Percentiles rank a stretch among this genome's conserved stretches.
Conservation (phyloP, 148 eudicot genomes). For the Spergularia marina region DNA sequence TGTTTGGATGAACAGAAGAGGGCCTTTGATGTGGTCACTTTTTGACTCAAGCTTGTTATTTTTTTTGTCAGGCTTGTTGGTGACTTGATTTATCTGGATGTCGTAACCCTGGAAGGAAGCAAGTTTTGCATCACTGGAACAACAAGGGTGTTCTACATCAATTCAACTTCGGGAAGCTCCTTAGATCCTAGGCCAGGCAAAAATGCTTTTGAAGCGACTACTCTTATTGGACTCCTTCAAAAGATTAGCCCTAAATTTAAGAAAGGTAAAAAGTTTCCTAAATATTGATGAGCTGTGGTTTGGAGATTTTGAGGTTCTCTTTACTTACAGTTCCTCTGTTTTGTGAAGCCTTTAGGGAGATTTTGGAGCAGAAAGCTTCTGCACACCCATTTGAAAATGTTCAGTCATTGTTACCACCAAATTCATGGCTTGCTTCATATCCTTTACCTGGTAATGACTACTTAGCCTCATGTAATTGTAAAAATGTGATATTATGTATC, state of each 20-base stretch:
- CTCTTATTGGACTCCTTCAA: slow-evolving; percentile 87
- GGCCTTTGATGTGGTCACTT: background rate
- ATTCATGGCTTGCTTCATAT: slow-evolving; percentile 85
- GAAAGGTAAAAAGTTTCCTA: slow-evolving; percentile 53
- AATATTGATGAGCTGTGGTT: background rate
- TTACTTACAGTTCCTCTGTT: background rate
- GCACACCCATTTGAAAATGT: slow-evolving; percentile 99
- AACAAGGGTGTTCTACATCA: slow-evolving; percentile 72
- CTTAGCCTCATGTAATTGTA: background rate
- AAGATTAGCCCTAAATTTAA: slow-evolving; percentile 87
- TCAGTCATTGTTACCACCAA: slow-evolving; percentile 83
- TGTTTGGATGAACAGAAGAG: background rate
- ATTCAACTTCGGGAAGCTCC: slow-evolving; percentile 58
- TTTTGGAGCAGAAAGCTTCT: slow-evolving; percentile 76
- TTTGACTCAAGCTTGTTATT: slow-evolving; percentile 5
- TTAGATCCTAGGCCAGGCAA: slow-evolving; percentile 83
- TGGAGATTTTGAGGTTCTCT: background rate
- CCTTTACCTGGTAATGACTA: slow-evolving; percentile 76
- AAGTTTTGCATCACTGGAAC: slow-evolving; percentile 88
- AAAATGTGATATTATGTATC: background rate
- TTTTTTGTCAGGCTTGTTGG: slow-evolving; percentile 77
- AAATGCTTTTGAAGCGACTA: slow-evolving; percentile 67
- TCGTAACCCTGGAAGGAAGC: slow-evolving; percentile 74
- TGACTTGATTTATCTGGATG: slow-evolving; percentile 91
- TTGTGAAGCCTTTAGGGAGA: slow-evolving; percentile 76